phyloP scores from a whole-genome alignment of 1,284 basidiomycete genomes.

The Phylloporus sp. region DNA sequence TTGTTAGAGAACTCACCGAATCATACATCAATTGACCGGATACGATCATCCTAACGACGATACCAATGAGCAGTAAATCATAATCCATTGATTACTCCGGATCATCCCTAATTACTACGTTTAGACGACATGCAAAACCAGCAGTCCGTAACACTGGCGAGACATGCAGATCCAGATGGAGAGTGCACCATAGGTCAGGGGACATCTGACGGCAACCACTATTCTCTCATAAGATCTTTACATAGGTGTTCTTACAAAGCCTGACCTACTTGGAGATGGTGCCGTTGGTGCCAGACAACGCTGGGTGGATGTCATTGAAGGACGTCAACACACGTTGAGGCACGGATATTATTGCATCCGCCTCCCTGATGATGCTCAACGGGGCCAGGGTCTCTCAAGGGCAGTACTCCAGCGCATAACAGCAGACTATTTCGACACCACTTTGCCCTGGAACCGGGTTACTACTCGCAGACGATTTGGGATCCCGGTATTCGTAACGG shows the following conservation, averaged over 20 bases:
- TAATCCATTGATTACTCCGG: neutral
- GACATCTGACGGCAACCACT: neutral
- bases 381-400: constrained; percentile 42
- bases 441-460: constrained; percentile 54
- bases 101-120: neutral
- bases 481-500: constrained; percentile 54
- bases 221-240: neutral
- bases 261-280: constrained; percentile 54
- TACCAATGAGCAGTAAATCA: constrained; percentile 61
- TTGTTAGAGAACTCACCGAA: constrained; percentile 52
- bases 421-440: constrained; percentile 50
- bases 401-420: constrained; percentile 46
- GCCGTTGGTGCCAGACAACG: constrained; percentile 43
- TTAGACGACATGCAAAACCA: constrained; percentile 72
- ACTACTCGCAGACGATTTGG: constrained; percentile 54
- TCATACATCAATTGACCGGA: constrained; percentile 49
- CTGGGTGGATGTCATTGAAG: constrained; percentile 61
- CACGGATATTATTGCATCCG: constrained; percentile 73
- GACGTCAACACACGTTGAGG: constrained; percentile 43
- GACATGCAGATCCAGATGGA: constrained; percentile 53
- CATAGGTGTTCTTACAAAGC: constrained; percentile 70
- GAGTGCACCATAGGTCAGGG: constrained; percentile 60
- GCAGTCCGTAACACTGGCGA: constrained; percentile 56
- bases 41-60: constrained; percentile 60
- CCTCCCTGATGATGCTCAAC: constrained; percentile 63